Conservation (phyloP, 1,284 basidiomycete species). For the Moniliophthora roreri region DNA sequence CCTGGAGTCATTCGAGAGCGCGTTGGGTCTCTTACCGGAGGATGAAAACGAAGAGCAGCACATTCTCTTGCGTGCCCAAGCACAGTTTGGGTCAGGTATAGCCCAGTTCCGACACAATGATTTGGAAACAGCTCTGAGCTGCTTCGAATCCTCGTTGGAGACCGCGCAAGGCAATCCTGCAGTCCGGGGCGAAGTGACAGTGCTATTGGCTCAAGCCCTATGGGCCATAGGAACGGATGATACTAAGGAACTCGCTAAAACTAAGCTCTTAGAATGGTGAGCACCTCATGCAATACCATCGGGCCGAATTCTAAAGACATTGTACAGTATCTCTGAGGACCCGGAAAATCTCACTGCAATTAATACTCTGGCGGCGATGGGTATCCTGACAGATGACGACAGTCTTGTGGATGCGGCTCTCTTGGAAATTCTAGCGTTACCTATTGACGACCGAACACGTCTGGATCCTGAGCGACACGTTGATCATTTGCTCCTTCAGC, state of each 20-base stretch:
- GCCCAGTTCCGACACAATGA: constrained; percentile 68
- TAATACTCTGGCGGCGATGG: constrained; percentile 84
- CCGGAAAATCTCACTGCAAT: constrained; percentile 79
- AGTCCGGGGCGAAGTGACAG: constrained; percentile 68
- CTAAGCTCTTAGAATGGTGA: constrained; percentile 83
- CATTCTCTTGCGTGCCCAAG: constrained; percentile 56
- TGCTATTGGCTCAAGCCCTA: constrained; percentile 77
- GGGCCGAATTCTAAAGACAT: constrained; percentile 2
- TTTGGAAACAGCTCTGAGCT: constrained; percentile 60
- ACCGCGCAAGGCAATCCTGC: constrained; percentile 46
- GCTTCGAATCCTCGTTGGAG: constrained; percentile 68
- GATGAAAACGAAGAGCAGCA: constrained; percentile 36
- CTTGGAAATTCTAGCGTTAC: constrained; percentile 73
- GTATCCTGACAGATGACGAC: constrained; percentile 77
- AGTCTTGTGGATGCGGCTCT: constrained; percentile 85
- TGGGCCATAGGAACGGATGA: constrained; percentile 82
- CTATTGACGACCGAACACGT: constrained; percentile 57
- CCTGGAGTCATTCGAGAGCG: constrained; percentile 71
- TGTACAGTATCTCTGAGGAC: constrained; percentile 60
- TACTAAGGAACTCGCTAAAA: constrained; percentile 74
- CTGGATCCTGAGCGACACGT: constrained; percentile 71
- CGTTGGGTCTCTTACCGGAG: constrained; percentile 67
- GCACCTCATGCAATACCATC: constrained; percentile 24
- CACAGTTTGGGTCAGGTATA: constrained; percentile 70
- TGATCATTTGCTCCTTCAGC: constrained; percentile 64